Evolutionary conservation across 805 yeast genomes (phyloP), one percentile per base, ranked within the genome.

Genomic region (Blastobotrys muscicola): DNA sequence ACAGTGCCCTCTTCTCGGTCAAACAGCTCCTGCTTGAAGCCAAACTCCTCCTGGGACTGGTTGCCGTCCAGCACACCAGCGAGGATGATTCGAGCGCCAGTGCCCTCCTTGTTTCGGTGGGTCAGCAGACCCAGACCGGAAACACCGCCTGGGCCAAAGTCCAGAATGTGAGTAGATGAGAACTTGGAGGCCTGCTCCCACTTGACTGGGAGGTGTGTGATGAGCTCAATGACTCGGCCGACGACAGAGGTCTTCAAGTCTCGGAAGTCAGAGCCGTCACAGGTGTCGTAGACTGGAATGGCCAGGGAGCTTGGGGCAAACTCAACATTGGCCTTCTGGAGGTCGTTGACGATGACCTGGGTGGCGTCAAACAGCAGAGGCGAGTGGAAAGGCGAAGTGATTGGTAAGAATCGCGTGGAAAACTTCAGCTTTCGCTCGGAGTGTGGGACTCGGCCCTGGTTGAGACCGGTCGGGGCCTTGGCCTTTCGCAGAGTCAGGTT

Each of bases 141-240:
- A 33, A 85, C 80, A 56, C 97, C 97, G 67, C 99, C 98, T 49
- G 98, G 99, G 62, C 99, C 99, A 57, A 92, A 92, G 68, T 92
- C 99, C 50, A 92, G 65, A 56, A 92, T 76, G 63, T 92, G 98
- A 38, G 97, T 84, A 23, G 92, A 75, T 39, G 75, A 63, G 63
- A 85, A 85, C 52, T 76, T 62, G 32, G 97, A 89, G 29, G 97
- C 94, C 26, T 55, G 53, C 69, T 92, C 97, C 99, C 99, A 92
- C 67, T 85, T 75, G 51, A 92, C 99, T 36, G 95, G 86, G 58
- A 85, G 74, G 59, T 79, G 80, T 42, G 92, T 85, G 64, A 92
- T 89, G 58, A 89, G 82, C 62, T 78, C 78, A 48, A 83, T 80
- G 46, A 85, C 71, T 66, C 96, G 80, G 26, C 72, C 70, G 41